Percentiles rank a stretch among this genome's conserved stretches.
phyloP scores from a whole-genome alignment of 2,329 filamentous ascomycete species.

The Microdochium trichocladiopsis region DNA sequence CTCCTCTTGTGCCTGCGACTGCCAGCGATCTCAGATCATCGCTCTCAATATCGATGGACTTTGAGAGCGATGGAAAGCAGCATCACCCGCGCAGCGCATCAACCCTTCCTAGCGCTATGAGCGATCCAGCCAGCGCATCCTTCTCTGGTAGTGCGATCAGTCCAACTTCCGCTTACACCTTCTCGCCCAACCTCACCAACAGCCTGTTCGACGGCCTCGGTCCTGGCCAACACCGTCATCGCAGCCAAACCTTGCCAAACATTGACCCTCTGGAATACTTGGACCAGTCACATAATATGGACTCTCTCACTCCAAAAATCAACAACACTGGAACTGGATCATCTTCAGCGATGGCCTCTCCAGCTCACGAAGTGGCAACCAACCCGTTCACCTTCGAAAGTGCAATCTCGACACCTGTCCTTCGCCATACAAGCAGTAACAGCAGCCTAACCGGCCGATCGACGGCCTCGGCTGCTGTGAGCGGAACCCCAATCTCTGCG shows the following conservation, averaged over 20 bases:
- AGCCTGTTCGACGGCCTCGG: conserved; percentile 53
- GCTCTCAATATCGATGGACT: conserved; percentile 52
- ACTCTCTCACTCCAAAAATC: conserved; percentile 44
- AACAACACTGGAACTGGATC: conserved; percentile 38
- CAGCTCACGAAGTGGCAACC: conserved; percentile 36
- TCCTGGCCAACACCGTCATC: conserved; percentile 52
- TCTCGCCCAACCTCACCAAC: conserved; percentile 66
- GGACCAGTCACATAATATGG: conserved; percentile 32
- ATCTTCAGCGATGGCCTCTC: conserved; percentile 45
- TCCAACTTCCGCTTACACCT: conserved; percentile 66
- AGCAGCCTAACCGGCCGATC: conserved; percentile 35
- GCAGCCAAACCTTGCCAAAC: conserved; percentile 81
- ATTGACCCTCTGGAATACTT: conserved; percentile 54
- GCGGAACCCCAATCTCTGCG: conserved; percentile 40
- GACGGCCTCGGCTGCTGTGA: conserved; percentile 22
- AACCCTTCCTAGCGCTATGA: conserved; percentile 61
- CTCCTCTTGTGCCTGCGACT: conserved; percentile 56
- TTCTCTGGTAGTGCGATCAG: conserved; percentile 68
- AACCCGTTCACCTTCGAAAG: conserved; percentile 36
- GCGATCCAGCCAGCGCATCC: conserved; percentile 55
- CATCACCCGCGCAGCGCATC: conserved; percentile 60
- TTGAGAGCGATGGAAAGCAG: conserved; percentile 49
- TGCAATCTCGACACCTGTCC: conserved; percentile 33
- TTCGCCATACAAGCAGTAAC: conserved; percentile 46
- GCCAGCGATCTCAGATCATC: conserved; percentile 30